Evolutionary conservation across 495 filamentous ascomycete species (phyloP).

Genomic region (Oidiodendron maius): DNA sequence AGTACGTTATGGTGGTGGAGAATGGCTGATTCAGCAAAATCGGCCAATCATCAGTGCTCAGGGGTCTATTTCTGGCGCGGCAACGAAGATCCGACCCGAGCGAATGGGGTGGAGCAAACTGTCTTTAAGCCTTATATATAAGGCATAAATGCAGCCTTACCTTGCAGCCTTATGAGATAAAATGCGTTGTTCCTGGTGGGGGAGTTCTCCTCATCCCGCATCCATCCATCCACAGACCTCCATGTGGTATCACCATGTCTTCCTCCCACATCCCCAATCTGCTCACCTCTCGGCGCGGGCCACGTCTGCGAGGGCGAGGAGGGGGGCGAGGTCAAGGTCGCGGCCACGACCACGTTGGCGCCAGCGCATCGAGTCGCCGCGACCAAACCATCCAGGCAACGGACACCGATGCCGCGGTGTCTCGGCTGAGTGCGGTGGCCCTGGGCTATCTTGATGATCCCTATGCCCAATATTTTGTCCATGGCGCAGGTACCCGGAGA

Average conservation of each 20-base stretch:
- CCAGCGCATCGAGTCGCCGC: slow-evolving; percentile 3
- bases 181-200: too few relatives aligned
- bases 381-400: slow-evolving; percentile 67
- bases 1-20: too few relatives aligned
- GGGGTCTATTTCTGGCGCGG: too few relatives aligned
- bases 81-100: too few relatives aligned
- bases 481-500: slow-evolving; percentile 39
- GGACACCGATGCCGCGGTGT: slow-evolving; percentile 85
- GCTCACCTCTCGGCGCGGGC: slow-evolving; percentile 52
- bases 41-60: too few relatives aligned
- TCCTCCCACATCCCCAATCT: slow-evolving; percentile 72
- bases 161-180: neutral
- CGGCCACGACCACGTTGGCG: neutral
- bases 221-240: too few relatives aligned
- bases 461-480: slow-evolving; percentile 64
- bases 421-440: slow-evolving; percentile 79
- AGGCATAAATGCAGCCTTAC: too few relatives aligned
- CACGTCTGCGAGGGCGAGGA: slow-evolving; percentile 21
- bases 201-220: neutral
- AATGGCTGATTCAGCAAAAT: too few relatives aligned
- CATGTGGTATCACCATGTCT: slow-evolving; percentile 55
- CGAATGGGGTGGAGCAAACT: too few relatives aligned
- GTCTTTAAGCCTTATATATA: too few relatives aligned
- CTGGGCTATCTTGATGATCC: slow-evolving; percentile 83
- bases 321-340: slow-evolving; percentile 31